phyloP scores from a whole-genome alignment of 106 monocot species.

The Cymbidium sinense region DNA sequence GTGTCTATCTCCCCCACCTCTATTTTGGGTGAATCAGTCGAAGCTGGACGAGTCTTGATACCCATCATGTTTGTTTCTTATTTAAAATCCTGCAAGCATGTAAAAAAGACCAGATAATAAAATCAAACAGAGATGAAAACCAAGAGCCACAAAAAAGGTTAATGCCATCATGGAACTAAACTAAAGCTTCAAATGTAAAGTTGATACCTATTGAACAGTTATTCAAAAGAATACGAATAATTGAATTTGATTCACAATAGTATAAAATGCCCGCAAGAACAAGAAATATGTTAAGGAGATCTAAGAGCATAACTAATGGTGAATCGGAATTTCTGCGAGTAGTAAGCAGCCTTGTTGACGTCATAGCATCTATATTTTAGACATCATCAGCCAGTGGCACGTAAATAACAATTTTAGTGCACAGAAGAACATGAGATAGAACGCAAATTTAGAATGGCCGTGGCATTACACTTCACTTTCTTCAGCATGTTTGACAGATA shows the following conservation, averaged over 20 bases:
- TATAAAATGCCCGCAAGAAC: no score
- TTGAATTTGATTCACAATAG: not conserved
- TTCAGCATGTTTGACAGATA: not conserved
- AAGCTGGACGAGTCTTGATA: conserved; percentile 37
- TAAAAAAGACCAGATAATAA: not conserved
- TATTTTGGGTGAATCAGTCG: conserved; percentile 31
- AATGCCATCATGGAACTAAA: not conserved
- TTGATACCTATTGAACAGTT: not conserved
- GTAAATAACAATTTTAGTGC: not conserved
- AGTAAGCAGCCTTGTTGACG: not conserved
- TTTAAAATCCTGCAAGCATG: not conserved
- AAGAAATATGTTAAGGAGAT: not conserved
- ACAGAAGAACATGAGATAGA: not conserved
- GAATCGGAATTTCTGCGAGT: not conserved
- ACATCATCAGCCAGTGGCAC: not conserved
- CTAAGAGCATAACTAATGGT: not conserved
- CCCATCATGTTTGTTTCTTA: conserved; percentile 31
- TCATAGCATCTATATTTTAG: not conserved
- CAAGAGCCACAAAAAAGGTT: not conserved
- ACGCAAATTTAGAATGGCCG: not conserved
- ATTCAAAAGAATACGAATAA: not conserved
- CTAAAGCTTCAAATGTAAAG: not conserved
- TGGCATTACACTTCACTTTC: not conserved
- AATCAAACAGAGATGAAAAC: not conserved
- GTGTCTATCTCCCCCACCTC: conserved; percentile 86